Percentiles rank a stretch among this genome's conserved stretches.
Conservation (phyloP, 495 filamentous ascomycete genomes). For the Staphylotrichum longicolle region DNA sequence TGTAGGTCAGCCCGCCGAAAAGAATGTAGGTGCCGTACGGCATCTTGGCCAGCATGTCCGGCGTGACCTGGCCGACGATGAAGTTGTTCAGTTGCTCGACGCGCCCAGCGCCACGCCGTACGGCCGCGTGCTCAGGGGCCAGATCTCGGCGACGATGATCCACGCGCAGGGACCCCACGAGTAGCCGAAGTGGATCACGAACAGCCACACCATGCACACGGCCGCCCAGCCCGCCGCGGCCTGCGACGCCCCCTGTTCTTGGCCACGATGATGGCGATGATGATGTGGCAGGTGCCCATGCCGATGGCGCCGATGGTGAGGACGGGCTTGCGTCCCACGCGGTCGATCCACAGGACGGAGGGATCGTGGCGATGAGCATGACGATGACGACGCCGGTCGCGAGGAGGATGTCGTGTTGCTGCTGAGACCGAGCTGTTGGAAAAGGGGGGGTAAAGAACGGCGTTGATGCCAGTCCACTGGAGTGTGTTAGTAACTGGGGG, state of each 20-base stretch:
- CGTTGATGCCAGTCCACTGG: constrained; percentile 73
- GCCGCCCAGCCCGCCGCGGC: constrained; percentile 71
- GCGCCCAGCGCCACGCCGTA: constrained; percentile 73
- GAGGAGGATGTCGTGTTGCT: constrained; percentile 65
- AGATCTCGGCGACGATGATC: constrained; percentile 73
- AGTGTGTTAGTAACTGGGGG: constrained; percentile 14
- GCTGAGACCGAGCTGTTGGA: constrained; percentile 63
- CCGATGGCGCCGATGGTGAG: constrained; percentile 56
- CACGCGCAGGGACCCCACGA: constrained; percentile 71
- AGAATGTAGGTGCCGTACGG: constrained; percentile 78
- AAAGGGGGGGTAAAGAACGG: constrained; percentile 69
- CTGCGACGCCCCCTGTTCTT: constrained; percentile 57
- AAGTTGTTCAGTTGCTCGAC: constrained; percentile 50
- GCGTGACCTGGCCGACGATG: constrained; percentile 70
- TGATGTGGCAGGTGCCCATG: constrained; percentile 63
- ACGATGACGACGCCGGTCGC: constrained; percentile 79
- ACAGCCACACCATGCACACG: constrained; percentile 79
- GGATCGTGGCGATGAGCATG: constrained; percentile 67
- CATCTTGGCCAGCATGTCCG: constrained; percentile 67
- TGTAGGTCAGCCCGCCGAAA: constrained; percentile 68
- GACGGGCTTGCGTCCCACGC: constrained; percentile 57
- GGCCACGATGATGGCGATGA: constrained; percentile 72
- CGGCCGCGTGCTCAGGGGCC: constrained; percentile 69
- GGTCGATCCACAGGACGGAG: constrained; percentile 64
- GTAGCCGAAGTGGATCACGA: constrained; percentile 78